Percentiles rank a stretch among this genome's conserved stretches.
phyloP scores from a whole-genome alignment of 225 moss, liverwort and hornwort genomes.

The Pleurozium schreberi region DNA sequence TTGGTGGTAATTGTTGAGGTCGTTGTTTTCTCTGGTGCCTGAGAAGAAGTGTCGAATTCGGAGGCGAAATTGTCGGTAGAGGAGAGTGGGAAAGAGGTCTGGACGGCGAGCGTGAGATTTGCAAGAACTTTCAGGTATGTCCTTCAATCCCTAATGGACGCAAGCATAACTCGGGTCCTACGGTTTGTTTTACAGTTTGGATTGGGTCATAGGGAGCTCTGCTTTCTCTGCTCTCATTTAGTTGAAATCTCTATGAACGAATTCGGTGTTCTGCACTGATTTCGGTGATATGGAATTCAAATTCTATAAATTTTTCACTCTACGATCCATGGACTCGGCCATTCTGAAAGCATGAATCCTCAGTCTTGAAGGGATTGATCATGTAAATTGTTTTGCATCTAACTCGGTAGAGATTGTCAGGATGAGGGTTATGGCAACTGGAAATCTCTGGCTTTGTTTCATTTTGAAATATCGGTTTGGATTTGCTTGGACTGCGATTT shows the following conservation, averaged over 20 bases:
- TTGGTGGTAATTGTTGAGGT: neutral
- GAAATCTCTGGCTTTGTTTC: neutral
- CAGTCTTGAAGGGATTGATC: neutral
- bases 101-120: neutral
- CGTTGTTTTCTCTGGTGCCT: neutral
- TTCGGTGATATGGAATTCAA: neutral
- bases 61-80: neutral
- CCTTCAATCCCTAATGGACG: neutral
- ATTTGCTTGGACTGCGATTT: neutral
- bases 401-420: neutral
- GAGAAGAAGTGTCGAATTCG: too few species aligned
- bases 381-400: neutral
- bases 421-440: neutral
- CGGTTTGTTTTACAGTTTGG: neutral
- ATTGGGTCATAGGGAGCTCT: neutral
- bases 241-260: neutral
- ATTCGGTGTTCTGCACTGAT: neutral
- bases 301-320: neutral
- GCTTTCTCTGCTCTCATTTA: neutral
- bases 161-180: accelerated
- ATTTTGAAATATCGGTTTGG: neutral
- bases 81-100: neutral
- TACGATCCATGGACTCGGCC: neutral
- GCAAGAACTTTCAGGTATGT: neutral
- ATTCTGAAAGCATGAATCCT: neutral